Evolutionary conservation across 345 rosid genomes (phyloP).

Genomic region (Brassica carinata): DNA sequence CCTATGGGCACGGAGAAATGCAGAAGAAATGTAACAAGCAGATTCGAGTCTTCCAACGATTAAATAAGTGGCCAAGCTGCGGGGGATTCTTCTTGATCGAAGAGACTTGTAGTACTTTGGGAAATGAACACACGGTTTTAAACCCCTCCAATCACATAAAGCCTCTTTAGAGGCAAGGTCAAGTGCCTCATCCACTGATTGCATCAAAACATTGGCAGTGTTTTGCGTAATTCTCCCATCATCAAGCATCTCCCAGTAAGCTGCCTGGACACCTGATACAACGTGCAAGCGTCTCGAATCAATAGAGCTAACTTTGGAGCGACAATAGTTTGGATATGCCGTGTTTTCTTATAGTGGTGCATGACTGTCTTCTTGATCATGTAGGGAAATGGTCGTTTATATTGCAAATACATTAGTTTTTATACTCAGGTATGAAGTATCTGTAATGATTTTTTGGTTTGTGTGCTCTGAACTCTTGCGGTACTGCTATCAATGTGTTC

Average conservation of each 20-base stretch:
- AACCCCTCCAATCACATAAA: constrained; percentile 86
- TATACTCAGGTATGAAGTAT: constrained; percentile 71
- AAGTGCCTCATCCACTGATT: constrained; percentile 85
- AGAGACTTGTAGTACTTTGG: constrained; percentile 76
- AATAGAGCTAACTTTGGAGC: constrained; percentile 9
- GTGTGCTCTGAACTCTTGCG: not conserved
- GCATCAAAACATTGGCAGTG: constrained; percentile 76
- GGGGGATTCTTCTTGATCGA: constrained; percentile 57
- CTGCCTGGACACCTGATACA: constrained; percentile 79
- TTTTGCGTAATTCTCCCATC: constrained; percentile 80
- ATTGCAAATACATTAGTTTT: constrained; percentile 92
- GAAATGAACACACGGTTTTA: constrained; percentile 60
- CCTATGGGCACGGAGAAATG: constrained; percentile 92
- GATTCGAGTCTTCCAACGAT: constrained; percentile 80
- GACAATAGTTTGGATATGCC: constrained; percentile 27
- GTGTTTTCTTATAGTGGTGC: constrained; percentile 15
- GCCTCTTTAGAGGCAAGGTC: constrained; percentile 62
- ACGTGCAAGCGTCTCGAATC: constrained; percentile 15
- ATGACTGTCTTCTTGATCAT: constrained; percentile 9
- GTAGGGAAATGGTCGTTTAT: constrained; percentile 96
- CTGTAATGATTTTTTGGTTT: not conserved
- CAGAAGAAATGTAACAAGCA: constrained; percentile 85
- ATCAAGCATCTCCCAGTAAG: constrained; percentile 95
- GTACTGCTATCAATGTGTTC: not conserved
- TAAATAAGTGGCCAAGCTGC: constrained; percentile 65